Evolutionary conservation across 2,329 filamentous ascomycete genomes (phyloP), one percentile per base, ranked within the genome.

Genomic region (Endocalyx cinctus): DNA sequence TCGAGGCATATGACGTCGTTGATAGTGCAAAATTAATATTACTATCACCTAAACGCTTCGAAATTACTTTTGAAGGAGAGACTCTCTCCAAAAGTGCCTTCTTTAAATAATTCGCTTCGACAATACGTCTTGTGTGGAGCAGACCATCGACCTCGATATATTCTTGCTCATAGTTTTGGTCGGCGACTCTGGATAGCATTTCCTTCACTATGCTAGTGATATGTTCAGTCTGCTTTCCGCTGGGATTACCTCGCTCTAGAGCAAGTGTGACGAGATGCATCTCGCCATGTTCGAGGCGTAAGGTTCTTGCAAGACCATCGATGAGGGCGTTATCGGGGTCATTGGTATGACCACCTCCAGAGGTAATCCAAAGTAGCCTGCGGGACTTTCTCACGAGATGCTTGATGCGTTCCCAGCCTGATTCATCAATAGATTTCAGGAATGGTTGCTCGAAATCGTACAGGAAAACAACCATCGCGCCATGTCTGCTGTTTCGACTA

Each of bases 91-190:
- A 17, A 11, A 43, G 25, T 1, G 4, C 13, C 4, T n/a, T 23
- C 29, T 29, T 41, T 4, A 39, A 15, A 14, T 25, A 31, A 19
- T 27, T 20, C 1, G 38, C 34, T 16, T 43, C 35, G 2, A 39
- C 30, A 2, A 46, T 29, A 10, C 41, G 40, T 4, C 36, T 2
- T 3, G 34, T 38, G 10, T 43, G 35, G 6, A 46, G 23, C 12
- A 17, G 1, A 5, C 41, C 40, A 6, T 35, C 38, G 5, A 36
- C 12, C 15, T 46, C 40, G 6, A 39, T 11, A 11, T 37, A 43
- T n/a, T 41, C 41, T 17, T 43, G 27, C 20, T 46, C 43, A 19
- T 46, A 46, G 10, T 22, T 18, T 20, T 29, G 5, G 15, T 25
- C 12, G 2, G 32, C 3, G 10, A 6, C 13, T 20, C 12, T 27